Base-by-base conservation (phyloP, 2,329 filamentous ascomycete species). In the Fusarium lateritium region DNA sequence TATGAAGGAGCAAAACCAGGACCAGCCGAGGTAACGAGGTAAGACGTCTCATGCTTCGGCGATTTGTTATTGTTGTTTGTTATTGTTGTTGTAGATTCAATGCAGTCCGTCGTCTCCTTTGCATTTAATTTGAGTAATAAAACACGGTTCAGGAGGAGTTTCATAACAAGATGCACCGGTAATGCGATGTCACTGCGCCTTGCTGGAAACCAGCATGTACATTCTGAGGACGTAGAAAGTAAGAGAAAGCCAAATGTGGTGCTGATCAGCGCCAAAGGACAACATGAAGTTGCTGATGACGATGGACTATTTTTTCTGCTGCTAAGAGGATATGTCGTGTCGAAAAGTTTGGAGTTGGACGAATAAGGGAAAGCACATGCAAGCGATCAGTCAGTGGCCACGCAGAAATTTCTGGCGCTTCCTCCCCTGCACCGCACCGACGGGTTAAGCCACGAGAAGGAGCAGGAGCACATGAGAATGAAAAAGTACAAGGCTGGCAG, bases 401-500 rank as follows among this genome's bases (percentile, higher is more conserved):
- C 47, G 47, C 62, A 70, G 51, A 69, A 67, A 62, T 44, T 65
- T 56, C 49, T 28, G 43, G 55, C 47, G 55, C 49, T 59, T 65
- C 56, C 38, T 44, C 31, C 44, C 33, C 42, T 33, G 58, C 62
- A 15, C 19, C 52, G 44, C 45, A 46, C 54, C 34, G 46, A 56
- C 65, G 55, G 39, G 49, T 56, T 53, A 62, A 67, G 61, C 65
- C 61, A 62, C 61, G 28, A 40, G 57, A 59, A 70, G 62, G 47
- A 53, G 39, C 55, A 46, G 43, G 55, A 55, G 45, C 44, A 49
- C 46, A 53, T 45, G 54, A 68, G 50, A 45, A 64, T 51, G 24
- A 26, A 57, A 69, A 67, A 63, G 50, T 52, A 28, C 62, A 70
- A 60, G 66, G 67, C 62, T 70, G 67, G 55, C 24, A 63, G 55